phyloP scores from a whole-genome alignment of 2,329 filamentous ascomycete species.

The Ophiostoma angusticollis region DNA sequence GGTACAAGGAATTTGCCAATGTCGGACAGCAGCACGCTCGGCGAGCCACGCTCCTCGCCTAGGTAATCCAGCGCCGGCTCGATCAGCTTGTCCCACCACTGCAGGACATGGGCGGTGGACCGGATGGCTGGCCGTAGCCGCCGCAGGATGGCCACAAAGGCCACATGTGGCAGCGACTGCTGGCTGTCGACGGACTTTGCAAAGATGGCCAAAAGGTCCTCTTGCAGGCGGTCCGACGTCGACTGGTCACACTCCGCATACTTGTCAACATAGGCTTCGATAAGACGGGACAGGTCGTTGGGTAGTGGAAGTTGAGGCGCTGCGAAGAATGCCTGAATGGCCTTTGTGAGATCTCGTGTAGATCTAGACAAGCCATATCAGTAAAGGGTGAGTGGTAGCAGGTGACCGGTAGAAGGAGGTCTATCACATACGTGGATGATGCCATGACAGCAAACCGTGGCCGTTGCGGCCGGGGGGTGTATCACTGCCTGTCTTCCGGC shows the following conservation, averaged over 20 bases:
- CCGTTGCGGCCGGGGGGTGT: too few species aligned
- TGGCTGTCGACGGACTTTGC: conserved; percentile 47
- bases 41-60: conserved; percentile 47
- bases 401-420: neutral
- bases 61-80: conserved; percentile 41
- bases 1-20: conserved; percentile 51
- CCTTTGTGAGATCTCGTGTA: conserved; percentile 49
- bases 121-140: conserved; percentile 51
- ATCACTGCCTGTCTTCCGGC: too few species aligned
- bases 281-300: conserved; percentile 46
- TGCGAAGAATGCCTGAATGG: conserved; percentile 38
- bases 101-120: conserved; percentile 47
- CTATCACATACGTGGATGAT: conserved; percentile 1
- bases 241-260: conserved; percentile 55
- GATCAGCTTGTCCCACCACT: conserved; percentile 59
- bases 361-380: conserved; percentile 27
- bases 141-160: conserved; percentile 57
- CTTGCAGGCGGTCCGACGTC: conserved; percentile 57
- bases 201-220: conserved; percentile 57
- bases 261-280: conserved; percentile 55
- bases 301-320: conserved; percentile 48
- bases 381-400: too few species aligned
- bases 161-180: conserved; percentile 38
- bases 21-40: conserved; percentile 52
- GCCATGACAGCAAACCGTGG: neutral